Percentiles rank a stretch among this genome's conserved stretches.
Evolutionary conservation across 2,329 filamentous ascomycete species (phyloP).

Genomic region (Epicoccum sorghinum): DNA sequence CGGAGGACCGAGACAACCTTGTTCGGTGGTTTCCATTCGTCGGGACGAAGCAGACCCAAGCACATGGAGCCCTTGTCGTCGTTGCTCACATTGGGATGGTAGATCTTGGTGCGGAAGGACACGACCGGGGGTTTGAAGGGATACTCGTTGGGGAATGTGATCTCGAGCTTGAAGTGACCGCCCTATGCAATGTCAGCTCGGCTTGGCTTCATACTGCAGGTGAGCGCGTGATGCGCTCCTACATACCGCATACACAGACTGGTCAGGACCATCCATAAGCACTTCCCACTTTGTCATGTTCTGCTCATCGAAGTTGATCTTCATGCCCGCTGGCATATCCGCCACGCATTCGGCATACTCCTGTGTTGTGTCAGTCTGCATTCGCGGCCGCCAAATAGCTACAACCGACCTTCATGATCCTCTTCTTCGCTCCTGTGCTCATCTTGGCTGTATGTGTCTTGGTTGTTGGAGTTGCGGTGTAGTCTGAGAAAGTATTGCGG

Average conservation of each 20-base stretch:
- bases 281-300: constrained; percentile 74
- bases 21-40: constrained; percentile 91
- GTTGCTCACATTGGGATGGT: constrained; percentile 94
- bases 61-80: constrained; percentile 86
- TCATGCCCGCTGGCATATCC: constrained; percentile 46
- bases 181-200: constrained; percentile 53
- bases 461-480: constrained; percentile 11
- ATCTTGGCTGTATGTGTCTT: constrained; percentile 33
- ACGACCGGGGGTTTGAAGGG: constrained; percentile 87
- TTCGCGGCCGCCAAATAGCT: not conserved
- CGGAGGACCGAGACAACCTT: constrained; percentile 77
- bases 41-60: constrained; percentile 78
- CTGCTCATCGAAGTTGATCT: constrained; percentile 61
- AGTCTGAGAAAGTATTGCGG: constrained; percentile 14
- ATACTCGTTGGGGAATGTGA: constrained; percentile 79
- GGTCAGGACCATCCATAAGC: constrained; percentile 68
- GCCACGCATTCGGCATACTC: constrained; percentile 46
- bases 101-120: constrained; percentile 86
- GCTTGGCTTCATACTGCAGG: not conserved
- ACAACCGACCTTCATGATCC: constrained; percentile 52
- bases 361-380: constrained; percentile 26
- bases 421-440: constrained; percentile 51
- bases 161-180: constrained; percentile 74
- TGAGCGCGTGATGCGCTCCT: not conserved
- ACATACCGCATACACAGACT: constrained; percentile 69